These are phyloP conservation scores for Saccharomyces hybrid DNA, from an alignment of 1,139 yeast genomes.

Conservation along the genomic window DNA sequence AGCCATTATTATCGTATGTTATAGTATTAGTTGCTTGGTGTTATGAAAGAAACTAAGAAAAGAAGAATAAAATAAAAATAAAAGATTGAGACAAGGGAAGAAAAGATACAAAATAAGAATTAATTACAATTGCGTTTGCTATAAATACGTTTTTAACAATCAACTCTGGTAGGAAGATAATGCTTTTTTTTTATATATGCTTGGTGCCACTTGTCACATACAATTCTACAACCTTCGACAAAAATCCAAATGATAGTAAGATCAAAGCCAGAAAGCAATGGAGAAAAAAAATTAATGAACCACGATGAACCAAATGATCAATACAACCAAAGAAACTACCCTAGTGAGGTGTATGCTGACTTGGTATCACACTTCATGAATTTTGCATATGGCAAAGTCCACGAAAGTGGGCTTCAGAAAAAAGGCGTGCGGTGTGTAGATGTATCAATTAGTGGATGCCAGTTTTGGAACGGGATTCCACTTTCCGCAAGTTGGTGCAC, in stretches of 20 bases:
- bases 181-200: background rate
- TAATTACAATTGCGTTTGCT: background rate
- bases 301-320: background rate
- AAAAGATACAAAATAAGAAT: background rate
- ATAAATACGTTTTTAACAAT: conserved; percentile 1
- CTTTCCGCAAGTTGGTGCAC: background rate
- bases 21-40: conserved; percentile 18
- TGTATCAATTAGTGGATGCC: conserved; percentile 1
- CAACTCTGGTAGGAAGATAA: background rate
- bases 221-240: background rate
- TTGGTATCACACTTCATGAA: background rate
- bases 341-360: background rate
- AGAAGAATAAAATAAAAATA: background rate
- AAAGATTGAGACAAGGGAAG: background rate
- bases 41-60: conserved; percentile 4
- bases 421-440: background rate
- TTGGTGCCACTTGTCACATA: background rate
- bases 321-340: background rate
- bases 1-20: conserved; percentile 36
- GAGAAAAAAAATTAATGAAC: background rate
- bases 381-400: background rate
- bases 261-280: background rate
- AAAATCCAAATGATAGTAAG: background rate
- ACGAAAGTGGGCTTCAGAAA: background rate
- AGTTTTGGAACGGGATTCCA: background rate